phyloP scores from a whole-genome alignment of 1,284 basidiomycete species.

The Cryptococcus sp. region DNA sequence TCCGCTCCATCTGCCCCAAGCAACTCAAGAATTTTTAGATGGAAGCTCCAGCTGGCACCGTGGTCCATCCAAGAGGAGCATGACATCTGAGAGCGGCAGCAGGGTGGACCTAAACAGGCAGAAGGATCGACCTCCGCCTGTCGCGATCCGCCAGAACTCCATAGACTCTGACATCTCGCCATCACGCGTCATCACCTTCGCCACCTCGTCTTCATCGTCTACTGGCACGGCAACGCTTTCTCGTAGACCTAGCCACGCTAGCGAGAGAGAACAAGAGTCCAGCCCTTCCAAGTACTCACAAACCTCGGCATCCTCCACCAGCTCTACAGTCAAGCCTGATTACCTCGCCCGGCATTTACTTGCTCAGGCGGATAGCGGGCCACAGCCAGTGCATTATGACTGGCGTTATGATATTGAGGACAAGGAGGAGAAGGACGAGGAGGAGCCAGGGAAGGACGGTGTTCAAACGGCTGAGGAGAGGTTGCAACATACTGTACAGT shows the following conservation, averaged over 20 bases:
- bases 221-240: too few species aligned
- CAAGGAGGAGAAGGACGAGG: neutral
- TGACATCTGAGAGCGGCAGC: too few species aligned
- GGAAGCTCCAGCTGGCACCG: conserved; percentile 1
- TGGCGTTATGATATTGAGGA: conserved; percentile 1
- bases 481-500: neutral
- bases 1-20: conserved; percentile 5
- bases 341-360: conserved; percentile 2
- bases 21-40: conserved; percentile 9
- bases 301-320: conserved; percentile 1
- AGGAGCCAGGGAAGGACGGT: conserved; percentile 5
- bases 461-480: conserved; percentile 10
- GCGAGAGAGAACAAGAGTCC: neutral
- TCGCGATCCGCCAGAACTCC: neutral
- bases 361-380: conserved; percentile 13
- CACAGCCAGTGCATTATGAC: neutral
- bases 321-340: conserved; percentile 6
- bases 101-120: neutral
- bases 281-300: conserved; percentile 17
- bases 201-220: neutral
- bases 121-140: neutral
- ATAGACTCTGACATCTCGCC: neutral
- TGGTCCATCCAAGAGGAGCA: neutral
- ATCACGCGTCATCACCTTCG: neutral
- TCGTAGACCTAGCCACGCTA: too few species aligned